phyloP scores from a whole-genome alignment of 1,284 basidiomycete genomes.

The Ganoderma leucocontextum region DNA sequence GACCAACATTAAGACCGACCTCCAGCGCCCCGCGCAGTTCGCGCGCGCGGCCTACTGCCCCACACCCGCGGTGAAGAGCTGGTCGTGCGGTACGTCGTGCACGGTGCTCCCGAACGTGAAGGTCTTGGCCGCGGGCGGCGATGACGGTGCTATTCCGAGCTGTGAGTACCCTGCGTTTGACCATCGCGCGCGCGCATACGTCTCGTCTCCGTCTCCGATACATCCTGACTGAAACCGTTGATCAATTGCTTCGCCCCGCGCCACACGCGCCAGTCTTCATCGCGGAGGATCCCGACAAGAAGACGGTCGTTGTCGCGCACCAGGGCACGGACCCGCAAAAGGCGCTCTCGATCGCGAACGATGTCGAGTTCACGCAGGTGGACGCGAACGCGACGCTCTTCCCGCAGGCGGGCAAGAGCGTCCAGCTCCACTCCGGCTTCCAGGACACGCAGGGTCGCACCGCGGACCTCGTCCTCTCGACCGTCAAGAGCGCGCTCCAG shows the following conservation, averaged over 20 bases:
- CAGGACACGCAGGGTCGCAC: constrained; percentile 54
- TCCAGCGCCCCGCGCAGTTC: constrained; percentile 51
- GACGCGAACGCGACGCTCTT: constrained; percentile 50
- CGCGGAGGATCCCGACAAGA: constrained; percentile 48
- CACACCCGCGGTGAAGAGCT: constrained; percentile 41
- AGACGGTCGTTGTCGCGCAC: constrained; percentile 56
- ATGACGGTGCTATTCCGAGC: constrained; percentile 46
- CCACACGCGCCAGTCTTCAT: constrained; percentile 43
- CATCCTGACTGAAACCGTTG: background rate
- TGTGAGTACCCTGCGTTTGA: constrained; percentile 21
- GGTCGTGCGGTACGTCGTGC: constrained; percentile 48
- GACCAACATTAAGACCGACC: constrained; percentile 34
- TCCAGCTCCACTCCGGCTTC: constrained; percentile 55
- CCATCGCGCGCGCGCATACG: background rate
- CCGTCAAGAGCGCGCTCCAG: constrained; percentile 47
- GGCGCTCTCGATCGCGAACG: constrained; percentile 54
- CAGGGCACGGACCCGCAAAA: constrained; percentile 53
- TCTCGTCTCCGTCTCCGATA: background rate
- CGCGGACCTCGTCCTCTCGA: constrained; percentile 49
- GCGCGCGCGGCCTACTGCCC: constrained; percentile 52
- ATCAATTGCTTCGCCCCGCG: background rate
- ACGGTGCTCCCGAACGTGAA: constrained; percentile 57
- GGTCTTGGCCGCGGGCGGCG: constrained; percentile 65
- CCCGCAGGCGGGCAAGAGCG: constrained; percentile 41
- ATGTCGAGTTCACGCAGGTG: constrained; percentile 47